These are phyloP conservation scores for Anthoceros angustus DNA, from an alignment of 225 moss, liverwort and hornwort genomes.

Conservation along the genomic window DNA sequence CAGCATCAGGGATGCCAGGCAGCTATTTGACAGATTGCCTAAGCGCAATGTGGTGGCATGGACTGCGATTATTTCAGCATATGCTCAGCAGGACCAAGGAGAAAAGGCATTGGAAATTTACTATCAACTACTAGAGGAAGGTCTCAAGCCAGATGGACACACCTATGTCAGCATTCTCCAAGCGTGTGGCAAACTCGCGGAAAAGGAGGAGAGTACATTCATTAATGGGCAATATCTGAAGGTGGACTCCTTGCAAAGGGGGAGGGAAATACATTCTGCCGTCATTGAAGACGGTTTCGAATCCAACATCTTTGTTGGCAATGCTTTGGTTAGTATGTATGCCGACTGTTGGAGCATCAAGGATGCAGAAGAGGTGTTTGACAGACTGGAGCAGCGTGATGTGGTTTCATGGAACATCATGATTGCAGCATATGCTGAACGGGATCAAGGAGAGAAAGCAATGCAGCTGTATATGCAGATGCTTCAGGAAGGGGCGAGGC, in stretches of 20 bases:
- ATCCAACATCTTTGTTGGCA: background rate
- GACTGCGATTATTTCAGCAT: background rate
- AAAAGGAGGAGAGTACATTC: background rate
- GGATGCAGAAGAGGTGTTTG: background rate
- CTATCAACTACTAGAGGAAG: background rate
- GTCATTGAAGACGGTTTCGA: background rate
- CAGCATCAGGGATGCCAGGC: background rate
- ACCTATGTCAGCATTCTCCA: background rate
- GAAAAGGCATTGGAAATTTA: background rate
- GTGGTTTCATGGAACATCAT: background rate
- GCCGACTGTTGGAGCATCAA: background rate
- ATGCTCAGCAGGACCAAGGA: background rate
- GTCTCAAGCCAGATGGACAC: background rate
- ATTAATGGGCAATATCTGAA: background rate
- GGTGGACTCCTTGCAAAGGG: background rate
- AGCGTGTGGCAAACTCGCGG: background rate
- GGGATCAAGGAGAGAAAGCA: background rate
- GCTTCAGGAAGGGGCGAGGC: background rate
- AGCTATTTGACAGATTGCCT: background rate
- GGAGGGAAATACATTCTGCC: background rate
- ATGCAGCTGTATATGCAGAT: background rate
- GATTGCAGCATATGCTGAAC: background rate
- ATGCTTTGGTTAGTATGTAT: background rate
- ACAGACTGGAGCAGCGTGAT: background rate
- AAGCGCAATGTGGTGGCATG: background rate